Evolutionary conservation across 2,329 filamentous ascomycete species (phyloP), one percentile per base, ranked within the genome.

Genomic region (Talaromyces sp.): DNA sequence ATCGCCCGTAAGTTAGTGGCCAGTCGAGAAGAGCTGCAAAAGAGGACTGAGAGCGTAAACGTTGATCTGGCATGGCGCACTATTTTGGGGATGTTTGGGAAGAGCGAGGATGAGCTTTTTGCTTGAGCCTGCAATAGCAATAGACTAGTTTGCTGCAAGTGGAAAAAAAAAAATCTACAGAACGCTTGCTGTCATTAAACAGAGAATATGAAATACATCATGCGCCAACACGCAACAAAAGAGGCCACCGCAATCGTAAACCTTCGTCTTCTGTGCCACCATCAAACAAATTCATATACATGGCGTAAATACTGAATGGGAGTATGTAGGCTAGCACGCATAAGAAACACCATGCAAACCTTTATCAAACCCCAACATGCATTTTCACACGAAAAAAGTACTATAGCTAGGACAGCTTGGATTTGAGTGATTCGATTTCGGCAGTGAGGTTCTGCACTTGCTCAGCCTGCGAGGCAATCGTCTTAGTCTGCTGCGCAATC

Each of bases 351-450:
- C 47, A 51, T 51, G 22, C 47, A 51, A 47, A 51, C 47, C 47
- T 27, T 28, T 51, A 15, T 25, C 22, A 25, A 51, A 22, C 27
- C 22, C 19, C 47, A 51, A 51, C 47, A 51, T 22, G 47, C 22
- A 51, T 51, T 27, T 51, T 8, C 47, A 51, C 2, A 51, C 1
- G 15, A 13, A 17, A 25, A 51, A 30, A 17, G 22, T 27, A 28
- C 19, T 25, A 28, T 28, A 51, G 4, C 28, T 15, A 15, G 27
- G 22, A 8, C 13, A 62, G 32, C 47, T 62, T 62, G 30, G 60
- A 53, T 52, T 96, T 96, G 68, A 97, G 81, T 17, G 84, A 83
- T 71, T 95, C 91, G 15, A 96, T 88, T 75, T 96, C 91, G 32
- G 80, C 76, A 2, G 89, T 85, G 55, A 96, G 78, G 30, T 82